These are phyloP conservation scores for Phaeotremella skinneri DNA, from an alignment of 768 basidiomycete genomes.

Conservation along the genomic window DNA sequence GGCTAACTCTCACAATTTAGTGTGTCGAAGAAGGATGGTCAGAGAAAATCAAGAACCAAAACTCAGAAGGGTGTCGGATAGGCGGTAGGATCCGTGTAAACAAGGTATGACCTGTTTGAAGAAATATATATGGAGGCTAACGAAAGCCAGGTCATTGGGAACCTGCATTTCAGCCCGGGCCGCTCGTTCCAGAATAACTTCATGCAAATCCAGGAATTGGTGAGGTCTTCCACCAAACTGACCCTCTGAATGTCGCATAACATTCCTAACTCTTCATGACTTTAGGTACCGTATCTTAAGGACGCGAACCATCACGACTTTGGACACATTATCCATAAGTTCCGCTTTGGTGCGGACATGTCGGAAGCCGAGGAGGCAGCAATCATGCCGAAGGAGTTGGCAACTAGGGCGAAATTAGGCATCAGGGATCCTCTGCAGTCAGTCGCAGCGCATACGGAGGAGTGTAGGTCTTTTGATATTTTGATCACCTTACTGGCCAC, in stretches of 20 bases:
- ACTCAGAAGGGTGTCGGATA: conserved; percentile 90
- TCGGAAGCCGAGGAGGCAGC: conserved; percentile 51
- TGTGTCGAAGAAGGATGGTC: conserved; percentile 93
- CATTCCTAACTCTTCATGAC: conserved; percentile 56
- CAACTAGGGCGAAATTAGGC: conserved; percentile 61
- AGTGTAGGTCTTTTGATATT: conserved; percentile 50
- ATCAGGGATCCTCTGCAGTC: conserved; percentile 74
- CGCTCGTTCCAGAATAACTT: conserved; percentile 85
- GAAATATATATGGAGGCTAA: conserved; percentile 11
- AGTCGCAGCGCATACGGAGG: conserved; percentile 55
- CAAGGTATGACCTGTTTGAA: conserved; percentile 61
- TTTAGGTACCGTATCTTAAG: conserved; percentile 89
- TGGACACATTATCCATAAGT: conserved; percentile 76
- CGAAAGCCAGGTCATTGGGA: conserved; percentile 61
- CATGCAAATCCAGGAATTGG: conserved; percentile 57
- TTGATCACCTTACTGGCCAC: background rate
- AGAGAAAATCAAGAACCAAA: conserved; percentile 86
- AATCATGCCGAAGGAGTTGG: conserved; percentile 48
- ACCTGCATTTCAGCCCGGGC: conserved; percentile 91
- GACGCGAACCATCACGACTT: conserved; percentile 90
- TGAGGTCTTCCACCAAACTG: conserved; percentile 12
- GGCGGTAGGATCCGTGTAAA: conserved; percentile 89
- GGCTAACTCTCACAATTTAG: conserved; percentile 55
- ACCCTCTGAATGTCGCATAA: conserved; percentile 33
- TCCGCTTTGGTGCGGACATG: conserved; percentile 75